A percentile compares a stretch with the other conserved stretches of the same genome.
Conservation (phyloP, 495 filamentous ascomycete genomes). For the Penicillium daleae region DNA sequence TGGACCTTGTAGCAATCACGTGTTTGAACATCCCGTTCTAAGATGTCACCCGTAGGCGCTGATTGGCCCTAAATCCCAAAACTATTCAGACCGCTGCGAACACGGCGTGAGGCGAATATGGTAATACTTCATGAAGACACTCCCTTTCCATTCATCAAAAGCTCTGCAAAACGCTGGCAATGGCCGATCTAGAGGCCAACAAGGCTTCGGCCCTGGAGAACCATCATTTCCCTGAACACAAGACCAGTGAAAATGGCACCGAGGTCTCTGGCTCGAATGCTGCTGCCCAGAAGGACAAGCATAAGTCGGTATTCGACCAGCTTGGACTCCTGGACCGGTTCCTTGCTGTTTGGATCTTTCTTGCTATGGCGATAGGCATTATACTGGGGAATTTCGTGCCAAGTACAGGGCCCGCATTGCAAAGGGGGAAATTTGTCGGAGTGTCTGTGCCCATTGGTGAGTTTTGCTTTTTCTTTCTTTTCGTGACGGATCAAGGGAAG, state of each 20-base stretch:
- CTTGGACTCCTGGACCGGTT: conserved; percentile 74
- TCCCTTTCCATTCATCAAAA: not conserved
- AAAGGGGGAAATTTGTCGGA: conserved; percentile 70
- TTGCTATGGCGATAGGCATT: conserved; percentile 82
- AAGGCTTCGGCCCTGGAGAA: not conserved
- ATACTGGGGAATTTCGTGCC: conserved; percentile 79
- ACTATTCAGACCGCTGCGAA: not conserved
- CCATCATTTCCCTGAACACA: not conserved
- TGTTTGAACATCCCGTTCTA: not conserved
- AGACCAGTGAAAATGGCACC: conserved; percentile 1
- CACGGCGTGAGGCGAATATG: not conserved
- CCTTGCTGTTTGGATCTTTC: conserved; percentile 81
- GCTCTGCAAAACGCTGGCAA: not conserved
- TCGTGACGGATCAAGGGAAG: not conserved
- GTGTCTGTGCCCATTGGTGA: conserved; percentile 78
- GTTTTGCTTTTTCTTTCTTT: conserved; percentile 19
- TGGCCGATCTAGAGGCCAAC: conserved; percentile 9
- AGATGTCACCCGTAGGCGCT: conserved; percentile 1
- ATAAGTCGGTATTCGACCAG: conserved; percentile 45
- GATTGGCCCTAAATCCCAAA: not conserved
- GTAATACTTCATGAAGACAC: not conserved
- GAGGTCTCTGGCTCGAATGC: not conserved
- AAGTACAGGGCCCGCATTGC: conserved; percentile 59
- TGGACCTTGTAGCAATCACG: not conserved
- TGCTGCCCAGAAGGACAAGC: conserved; percentile 2